Base-by-base conservation (phyloP, 2,329 filamentous ascomycete genomes). In the Penicillium aurantiogriseum region DNA sequence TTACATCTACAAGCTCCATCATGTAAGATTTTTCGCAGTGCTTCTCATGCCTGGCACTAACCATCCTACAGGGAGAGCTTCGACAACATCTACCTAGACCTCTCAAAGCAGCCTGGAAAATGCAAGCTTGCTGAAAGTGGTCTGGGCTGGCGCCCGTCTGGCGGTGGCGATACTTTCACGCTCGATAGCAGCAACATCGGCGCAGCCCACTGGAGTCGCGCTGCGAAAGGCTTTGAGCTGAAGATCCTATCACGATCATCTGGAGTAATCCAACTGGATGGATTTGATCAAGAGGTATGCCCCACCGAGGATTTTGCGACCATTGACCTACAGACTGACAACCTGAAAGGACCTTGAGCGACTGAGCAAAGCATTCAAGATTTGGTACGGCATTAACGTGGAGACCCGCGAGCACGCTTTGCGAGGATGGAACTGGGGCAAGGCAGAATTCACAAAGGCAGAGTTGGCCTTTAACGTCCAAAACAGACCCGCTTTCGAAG, bases 371-470 rank as follows among this genome's bases (percentile, higher is more conserved):
- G 86, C 94, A 66, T 97, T 99, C 83, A 97, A 97, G 80, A 90
- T 93, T 71, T 97, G 93, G 91, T 99, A 97, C 78, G 94, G 91
- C 78, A 89, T 94, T 69, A 92, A 88, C 69, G 84, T 99, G 58
- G 92, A 97, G 74, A 90, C 86, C 74, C 91, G 91, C 76, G 94
- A 99, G 77, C 94, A 97, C 76, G 92, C 94, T 25, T 81, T 99
- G 58, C 87, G 94, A 67, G 94, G 94, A 56, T 99, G 94, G 94
- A 99, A 99, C 75, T 99, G 94, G 95, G 94, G 94, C 69, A 99
- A 97, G 78, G 91, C 91, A 63, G 94, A 99, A 70, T 96, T 99
- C 73, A 88, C 89, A 60, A 96, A 97, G 77, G 89, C 92, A 54
- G 94, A 99, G 79, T 85, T 99, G 55, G 85, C 90, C 31, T 99